Percentiles rank a stretch among this genome's conserved stretches.
These are phyloP conservation scores for Epichloe sibirici DNA, from an alignment of 2,329 filamentous ascomycete species.

Conservation along the genomic window DNA sequence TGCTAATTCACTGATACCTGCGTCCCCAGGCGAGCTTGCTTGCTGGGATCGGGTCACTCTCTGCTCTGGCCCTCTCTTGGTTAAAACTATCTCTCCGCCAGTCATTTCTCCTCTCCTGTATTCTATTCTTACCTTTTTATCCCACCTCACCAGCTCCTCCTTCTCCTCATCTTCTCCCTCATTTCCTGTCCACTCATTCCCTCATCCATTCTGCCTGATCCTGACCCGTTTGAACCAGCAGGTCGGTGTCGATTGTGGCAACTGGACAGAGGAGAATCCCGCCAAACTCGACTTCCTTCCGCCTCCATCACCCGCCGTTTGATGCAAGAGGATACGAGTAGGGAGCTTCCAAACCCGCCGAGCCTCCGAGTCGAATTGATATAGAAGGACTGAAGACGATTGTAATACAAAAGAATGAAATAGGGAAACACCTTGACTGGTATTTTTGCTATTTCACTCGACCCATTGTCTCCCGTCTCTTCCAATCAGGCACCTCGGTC, in stretches of 20 bases:
- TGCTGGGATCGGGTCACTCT: constrained; percentile 4
- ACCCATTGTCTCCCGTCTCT: constrained; percentile 1
- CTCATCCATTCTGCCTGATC: constrained; percentile 38
- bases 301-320: constrained; percentile 12
- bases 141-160: constrained; percentile 20
- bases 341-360: constrained; percentile 15
- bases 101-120: constrained; percentile 42
- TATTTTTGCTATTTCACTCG: constrained; percentile 22
- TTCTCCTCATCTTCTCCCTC: constrained; percentile 27
- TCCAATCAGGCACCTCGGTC: constrained; percentile 8
- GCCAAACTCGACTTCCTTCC: constrained; percentile 11
- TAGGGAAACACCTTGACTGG: constrained; percentile 25
- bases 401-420: constrained; percentile 8
- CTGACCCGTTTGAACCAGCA: constrained; percentile 24
- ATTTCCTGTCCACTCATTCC: constrained; percentile 40
- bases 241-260: constrained; percentile 20
- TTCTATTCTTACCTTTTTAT: constrained; percentile 41
- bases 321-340: constrained; percentile 16
- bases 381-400: constrained; percentile 11
- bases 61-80: constrained; percentile 10
- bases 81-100: constrained; percentile 36
- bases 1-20: not conserved
- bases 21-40: not conserved
- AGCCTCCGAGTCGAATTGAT: not conserved
- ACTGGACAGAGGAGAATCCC: constrained; percentile 24